Conservation (phyloP, 805 yeast species). For the Pichia membranifaciens region DNA sequence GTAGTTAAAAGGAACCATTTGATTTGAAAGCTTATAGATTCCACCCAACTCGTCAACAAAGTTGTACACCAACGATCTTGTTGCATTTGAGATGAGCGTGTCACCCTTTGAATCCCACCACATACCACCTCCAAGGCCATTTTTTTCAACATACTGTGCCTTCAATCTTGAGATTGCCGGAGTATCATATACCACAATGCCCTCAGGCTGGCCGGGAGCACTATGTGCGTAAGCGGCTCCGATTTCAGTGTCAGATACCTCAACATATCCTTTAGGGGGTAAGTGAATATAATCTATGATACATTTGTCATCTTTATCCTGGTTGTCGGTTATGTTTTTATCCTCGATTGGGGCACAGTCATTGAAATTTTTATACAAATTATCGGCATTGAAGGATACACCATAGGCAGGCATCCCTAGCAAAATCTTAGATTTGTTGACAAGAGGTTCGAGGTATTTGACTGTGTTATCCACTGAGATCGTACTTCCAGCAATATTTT, state of each 20-base stretch:
- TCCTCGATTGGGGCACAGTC: slow-evolving; percentile 19
- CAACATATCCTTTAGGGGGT: slow-evolving; percentile 30
- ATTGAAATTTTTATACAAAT: slow-evolving; percentile 13
- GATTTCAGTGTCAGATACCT: slow-evolving; percentile 44
- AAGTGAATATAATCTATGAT: slow-evolving; percentile 19
- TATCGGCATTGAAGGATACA: slow-evolving; percentile 24
- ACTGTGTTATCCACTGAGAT: slow-evolving; percentile 44
- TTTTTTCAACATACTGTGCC: slow-evolving; percentile 47
- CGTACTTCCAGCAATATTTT: slow-evolving; percentile 17
- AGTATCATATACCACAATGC: slow-evolving; percentile 64
- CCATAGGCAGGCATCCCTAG: slow-evolving; percentile 92
- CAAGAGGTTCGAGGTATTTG: slow-evolving; percentile 23
- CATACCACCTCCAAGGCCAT: slow-evolving; percentile 73
- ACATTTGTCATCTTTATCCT: slow-evolving; percentile 11
- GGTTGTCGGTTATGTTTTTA: slow-evolving; percentile 9
- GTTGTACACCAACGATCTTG: slow-evolving; percentile 38
- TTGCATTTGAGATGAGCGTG: slow-evolving; percentile 23
- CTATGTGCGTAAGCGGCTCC: slow-evolving; percentile 54
- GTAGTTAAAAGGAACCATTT: background rate
- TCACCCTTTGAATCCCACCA: slow-evolving; percentile 96
- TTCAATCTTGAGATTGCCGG: slow-evolving; percentile 46
- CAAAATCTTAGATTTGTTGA: slow-evolving; percentile 41
- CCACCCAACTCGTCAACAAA: slow-evolving; percentile 40
- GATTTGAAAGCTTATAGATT: background rate
- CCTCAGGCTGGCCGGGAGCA: slow-evolving; percentile 17